Percentiles rank a stretch among this genome's conserved stretches.
phyloP scores from a whole-genome alignment of 129 eudicot species.

The Smallanthus sonchifolius region DNA sequence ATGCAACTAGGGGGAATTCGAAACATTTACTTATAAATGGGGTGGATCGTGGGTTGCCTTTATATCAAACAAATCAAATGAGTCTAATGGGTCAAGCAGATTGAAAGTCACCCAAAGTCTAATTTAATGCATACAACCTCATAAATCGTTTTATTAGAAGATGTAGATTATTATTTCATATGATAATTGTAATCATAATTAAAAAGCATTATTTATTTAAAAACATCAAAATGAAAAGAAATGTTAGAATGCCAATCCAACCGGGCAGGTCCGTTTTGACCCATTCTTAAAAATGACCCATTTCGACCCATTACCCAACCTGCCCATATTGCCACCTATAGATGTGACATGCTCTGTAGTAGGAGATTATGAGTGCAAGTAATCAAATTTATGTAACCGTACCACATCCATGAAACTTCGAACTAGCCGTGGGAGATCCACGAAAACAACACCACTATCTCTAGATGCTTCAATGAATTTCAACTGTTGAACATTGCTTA shows the following conservation, averaged over 20 bases:
- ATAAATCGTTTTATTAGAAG: background rate
- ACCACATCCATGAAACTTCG: conserved; percentile 90
- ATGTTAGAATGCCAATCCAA: background rate
- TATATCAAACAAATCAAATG: background rate
- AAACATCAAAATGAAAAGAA: background rate
- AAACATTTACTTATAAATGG: background rate
- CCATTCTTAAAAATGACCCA: background rate
- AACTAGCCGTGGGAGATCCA: conserved; percentile 71
- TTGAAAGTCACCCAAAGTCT: background rate
- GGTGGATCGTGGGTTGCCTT: background rate
- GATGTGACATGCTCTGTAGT: background rate
- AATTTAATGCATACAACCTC: background rate
- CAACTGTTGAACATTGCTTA: conserved; percentile 34
- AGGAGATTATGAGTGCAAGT: background rate
- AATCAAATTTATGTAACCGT: conserved; percentile 16
- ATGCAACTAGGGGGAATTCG: background rate
- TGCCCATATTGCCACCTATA: background rate
- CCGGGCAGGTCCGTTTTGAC: background rate
- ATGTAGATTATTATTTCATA: background rate
- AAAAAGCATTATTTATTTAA: background rate
- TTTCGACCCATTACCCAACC: background rate
- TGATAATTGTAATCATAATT: background rate
- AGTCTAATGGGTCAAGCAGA: background rate
- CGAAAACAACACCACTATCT: conserved; percentile 56
- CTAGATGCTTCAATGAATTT: conserved; percentile 83